A percentile compares a stretch with the other conserved stretches of the same genome.
These are phyloP conservation scores for Aspergillus viridinutans DNA, from an alignment of 2,329 filamentous ascomycete genomes.

Conservation along the genomic window DNA sequence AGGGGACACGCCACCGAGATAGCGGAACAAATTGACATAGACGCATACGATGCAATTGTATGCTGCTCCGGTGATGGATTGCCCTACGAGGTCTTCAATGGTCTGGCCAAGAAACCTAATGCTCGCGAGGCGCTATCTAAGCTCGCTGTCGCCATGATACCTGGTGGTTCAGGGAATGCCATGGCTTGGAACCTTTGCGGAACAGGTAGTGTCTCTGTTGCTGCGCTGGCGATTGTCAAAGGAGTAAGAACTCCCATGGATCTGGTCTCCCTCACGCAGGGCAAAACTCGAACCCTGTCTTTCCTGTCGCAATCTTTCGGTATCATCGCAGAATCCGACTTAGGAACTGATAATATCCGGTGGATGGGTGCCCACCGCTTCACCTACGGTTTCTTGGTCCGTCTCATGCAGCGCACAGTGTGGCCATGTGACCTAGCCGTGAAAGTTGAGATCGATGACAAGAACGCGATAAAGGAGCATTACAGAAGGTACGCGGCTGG, in stretches of 20 bases:
- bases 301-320: conserved; percentile 90
- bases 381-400: conserved; percentile 74
- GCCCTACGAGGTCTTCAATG: conserved; percentile 92
- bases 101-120: conserved; percentile 71
- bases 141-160: conserved; percentile 79
- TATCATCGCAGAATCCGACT: conserved; percentile 82
- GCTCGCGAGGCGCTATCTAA: conserved; percentile 69
- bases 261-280: conserved; percentile 82
- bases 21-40: conserved; percentile 68
- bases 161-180: conserved; percentile 90
- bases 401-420: conserved; percentile 68
- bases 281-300: conserved; percentile 67
- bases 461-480: conserved; percentile 67
- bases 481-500: conserved; percentile 54
- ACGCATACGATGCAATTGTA: conserved; percentile 77
- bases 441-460: conserved; percentile 75
- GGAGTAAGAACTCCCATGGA: conserved; percentile 80
- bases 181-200: conserved; percentile 88
- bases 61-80: conserved; percentile 91
- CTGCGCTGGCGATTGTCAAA: conserved; percentile 81
- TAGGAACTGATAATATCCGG: conserved; percentile 83
- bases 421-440: conserved; percentile 89
- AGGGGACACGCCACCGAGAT: conserved; percentile 76
- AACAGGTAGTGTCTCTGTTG: conserved; percentile 67
- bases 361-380: conserved; percentile 92